Conservation (phyloP, 805 yeast genomes). For the Yarrowia bubula region DNA sequence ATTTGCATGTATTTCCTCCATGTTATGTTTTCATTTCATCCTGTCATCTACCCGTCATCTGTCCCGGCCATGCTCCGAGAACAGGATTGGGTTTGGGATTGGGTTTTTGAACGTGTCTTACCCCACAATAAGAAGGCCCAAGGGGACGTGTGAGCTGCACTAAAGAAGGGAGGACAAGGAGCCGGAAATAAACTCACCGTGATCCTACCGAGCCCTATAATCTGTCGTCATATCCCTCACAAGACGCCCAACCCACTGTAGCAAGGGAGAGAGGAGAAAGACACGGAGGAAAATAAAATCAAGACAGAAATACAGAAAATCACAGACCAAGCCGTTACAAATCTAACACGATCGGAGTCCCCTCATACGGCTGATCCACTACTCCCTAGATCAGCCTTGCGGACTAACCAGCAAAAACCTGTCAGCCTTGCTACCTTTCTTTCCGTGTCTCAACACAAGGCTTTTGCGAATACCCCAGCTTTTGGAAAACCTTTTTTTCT, state of each 20-base stretch:
- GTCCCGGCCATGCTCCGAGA: background rate
- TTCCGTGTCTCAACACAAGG: background rate
- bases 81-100: background rate
- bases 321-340: no score
- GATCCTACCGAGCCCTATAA: conserved; percentile 18
- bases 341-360: no score
- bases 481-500: background rate
- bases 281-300: background rate
- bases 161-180: background rate
- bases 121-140: background rate
- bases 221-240: background rate
- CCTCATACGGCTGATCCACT: no score
- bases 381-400: no score
- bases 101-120: background rate
- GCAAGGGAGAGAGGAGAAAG: background rate
- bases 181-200: background rate
- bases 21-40: no score
- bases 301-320: background rate
- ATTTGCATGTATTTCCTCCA: no score
- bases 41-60: no score
- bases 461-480: background rate
- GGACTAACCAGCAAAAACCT: no score
- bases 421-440: background rate
- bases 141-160: background rate
- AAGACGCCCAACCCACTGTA: no score